Conservation (phyloP, 2,329 filamentous ascomycete genomes). For the Clathrospora elynae region DNA sequence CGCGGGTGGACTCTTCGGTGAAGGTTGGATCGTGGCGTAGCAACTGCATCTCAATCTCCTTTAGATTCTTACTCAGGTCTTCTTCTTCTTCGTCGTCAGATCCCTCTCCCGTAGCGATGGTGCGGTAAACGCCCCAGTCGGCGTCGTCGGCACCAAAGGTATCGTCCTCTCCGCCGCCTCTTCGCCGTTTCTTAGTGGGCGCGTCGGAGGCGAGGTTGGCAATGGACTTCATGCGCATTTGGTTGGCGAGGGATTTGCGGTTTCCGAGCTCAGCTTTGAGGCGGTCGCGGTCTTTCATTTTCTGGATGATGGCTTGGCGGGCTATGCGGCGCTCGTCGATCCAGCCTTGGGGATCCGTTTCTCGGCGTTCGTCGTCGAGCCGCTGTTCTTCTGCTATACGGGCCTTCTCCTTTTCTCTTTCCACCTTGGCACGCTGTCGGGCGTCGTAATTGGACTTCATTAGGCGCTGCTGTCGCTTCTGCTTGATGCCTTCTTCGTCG, state of each 20-base stretch:
- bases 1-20: constrained; percentile 87
- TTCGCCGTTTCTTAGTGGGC: constrained; percentile 78
- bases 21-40: constrained; percentile 86
- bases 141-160: constrained; percentile 97
- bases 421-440: constrained; percentile 87
- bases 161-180: constrained; percentile 89
- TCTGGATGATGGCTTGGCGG: constrained; percentile 71
- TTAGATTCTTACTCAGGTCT: constrained; percentile 75
- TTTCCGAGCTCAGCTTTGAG: constrained; percentile 95
- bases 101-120: constrained; percentile 79
- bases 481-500: constrained; percentile 87
- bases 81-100: constrained; percentile 93
- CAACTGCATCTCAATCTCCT: constrained; percentile 80
- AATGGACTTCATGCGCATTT: constrained; percentile 98
- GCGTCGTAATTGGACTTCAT: constrained; percentile 96
- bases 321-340: constrained; percentile 78
- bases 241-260: constrained; percentile 91
- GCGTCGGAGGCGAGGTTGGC: constrained; percentile 93
- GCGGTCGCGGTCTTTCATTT: constrained; percentile 90
- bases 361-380: constrained; percentile 79
- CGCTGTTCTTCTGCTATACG: constrained; percentile 82
- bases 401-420: constrained; percentile 92
- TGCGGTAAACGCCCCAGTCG: constrained; percentile 96
- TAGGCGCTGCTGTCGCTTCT: constrained; percentile 88
- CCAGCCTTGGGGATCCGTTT: constrained; percentile 85